A percentile compares a stretch with the other conserved stretches of the same genome.
phyloP scores from a whole-genome alignment of 805 yeast genomes.

The Wickerhamiella azymoides region DNA sequence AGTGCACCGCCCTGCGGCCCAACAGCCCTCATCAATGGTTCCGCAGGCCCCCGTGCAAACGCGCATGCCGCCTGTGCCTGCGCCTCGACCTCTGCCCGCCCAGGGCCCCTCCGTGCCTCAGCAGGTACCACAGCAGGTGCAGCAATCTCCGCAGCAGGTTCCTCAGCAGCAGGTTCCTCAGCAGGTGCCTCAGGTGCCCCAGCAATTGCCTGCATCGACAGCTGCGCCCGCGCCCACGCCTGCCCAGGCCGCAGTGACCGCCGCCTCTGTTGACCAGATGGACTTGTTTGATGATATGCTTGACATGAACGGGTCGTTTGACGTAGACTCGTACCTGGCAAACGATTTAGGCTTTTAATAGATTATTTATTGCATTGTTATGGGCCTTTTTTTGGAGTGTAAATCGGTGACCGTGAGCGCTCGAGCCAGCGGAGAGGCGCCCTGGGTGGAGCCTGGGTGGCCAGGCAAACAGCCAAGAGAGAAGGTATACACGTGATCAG shows the following conservation, averaged over 20 bases:
- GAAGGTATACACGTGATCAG: too few relatives aligned
- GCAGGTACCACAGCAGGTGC: neutral
- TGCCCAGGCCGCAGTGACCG: neutral
- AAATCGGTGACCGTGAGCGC: too few relatives aligned
- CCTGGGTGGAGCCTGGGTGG: too few relatives aligned
- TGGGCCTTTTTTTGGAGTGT: too few relatives aligned
- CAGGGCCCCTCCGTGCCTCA: neutral
- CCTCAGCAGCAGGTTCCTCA: neutral
- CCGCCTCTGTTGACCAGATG: neutral
- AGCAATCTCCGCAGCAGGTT: neutral
- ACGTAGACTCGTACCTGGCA: conserved; percentile 2
- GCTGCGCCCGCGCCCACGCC: neutral
- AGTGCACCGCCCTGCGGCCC: neutral
- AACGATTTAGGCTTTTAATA: neutral
- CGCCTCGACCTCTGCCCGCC: neutral
- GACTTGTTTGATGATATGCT: conserved; percentile 7
- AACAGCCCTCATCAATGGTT: neutral
- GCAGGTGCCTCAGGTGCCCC: neutral
- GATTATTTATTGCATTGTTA: neutral
- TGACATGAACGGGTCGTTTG: neutral
- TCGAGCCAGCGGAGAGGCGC: too few relatives aligned
- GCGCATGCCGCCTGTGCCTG: neutral
- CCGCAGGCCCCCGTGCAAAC: neutral
- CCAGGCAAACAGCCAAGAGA: too few relatives aligned
- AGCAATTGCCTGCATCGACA: neutral